A percentile compares a stretch with the other conserved stretches of the same genome.
These are phyloP conservation scores for Lachnellula occidentalis DNA, from an alignment of 2,329 filamentous ascomycete species.

Conservation along the genomic window DNA sequence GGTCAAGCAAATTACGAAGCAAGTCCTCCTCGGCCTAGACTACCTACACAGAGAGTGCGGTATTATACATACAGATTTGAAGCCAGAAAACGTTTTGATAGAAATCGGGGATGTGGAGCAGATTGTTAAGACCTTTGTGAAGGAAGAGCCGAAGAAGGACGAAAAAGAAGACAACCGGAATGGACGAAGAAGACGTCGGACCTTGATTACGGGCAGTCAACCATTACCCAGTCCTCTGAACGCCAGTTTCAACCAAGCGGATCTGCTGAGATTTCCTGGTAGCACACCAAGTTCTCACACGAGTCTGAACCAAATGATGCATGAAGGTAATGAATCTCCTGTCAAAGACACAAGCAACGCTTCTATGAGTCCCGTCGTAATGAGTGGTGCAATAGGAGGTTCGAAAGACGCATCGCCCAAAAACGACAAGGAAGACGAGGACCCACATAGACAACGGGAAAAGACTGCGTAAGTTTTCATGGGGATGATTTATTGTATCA, in stretches of 20 bases:
- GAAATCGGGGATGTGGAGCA: conserved; percentile 99
- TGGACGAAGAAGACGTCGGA: conserved; percentile 80
- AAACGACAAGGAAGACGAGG: conserved; percentile 44
- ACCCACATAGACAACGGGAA: conserved; percentile 77
- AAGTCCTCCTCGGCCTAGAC: conserved; percentile 90
- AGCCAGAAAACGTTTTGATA: conserved; percentile 97
- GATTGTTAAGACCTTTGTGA: conserved; percentile 94
- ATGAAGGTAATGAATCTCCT: conserved; percentile 59
- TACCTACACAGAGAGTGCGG: conserved; percentile 97
- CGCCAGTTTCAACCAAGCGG: conserved; percentile 77
- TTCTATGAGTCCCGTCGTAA: conserved; percentile 42
- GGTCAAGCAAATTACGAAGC: conserved; percentile 98
- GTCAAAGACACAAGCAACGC: conserved; percentile 32
- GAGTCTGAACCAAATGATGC: conserved; percentile 80
- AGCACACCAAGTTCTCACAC: conserved; percentile 57
- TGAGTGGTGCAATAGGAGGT: conserved; percentile 48
- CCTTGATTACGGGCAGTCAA: conserved; percentile 94
- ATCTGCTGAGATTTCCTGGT: conserved; percentile 55
- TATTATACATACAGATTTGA: conserved; percentile 96
- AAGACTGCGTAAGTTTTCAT: conserved; percentile 78
- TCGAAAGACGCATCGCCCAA: conserved; percentile 42
- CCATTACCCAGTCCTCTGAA: conserved; percentile 92
- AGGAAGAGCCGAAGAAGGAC: conserved; percentile 60
- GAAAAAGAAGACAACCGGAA: conserved; percentile 90
- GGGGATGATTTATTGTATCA: not conserved